Evolutionary conservation across 148 eudicot genomes (phyloP).

Genomic region (Persicaria tinctoria): DNA sequence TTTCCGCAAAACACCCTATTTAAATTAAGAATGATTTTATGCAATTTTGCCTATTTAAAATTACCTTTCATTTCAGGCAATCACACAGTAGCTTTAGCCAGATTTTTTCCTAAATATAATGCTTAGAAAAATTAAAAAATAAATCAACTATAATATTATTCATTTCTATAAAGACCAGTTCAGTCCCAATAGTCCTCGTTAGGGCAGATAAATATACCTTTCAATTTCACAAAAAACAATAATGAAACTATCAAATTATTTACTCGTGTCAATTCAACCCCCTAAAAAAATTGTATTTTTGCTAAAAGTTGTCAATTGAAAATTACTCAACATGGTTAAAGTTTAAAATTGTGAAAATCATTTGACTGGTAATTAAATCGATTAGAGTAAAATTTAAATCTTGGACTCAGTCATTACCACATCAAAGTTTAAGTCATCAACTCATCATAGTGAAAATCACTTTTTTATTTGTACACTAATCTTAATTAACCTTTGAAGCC

Average conservation of each 20-base stretch:
- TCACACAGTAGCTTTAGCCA: constrained; percentile 1
- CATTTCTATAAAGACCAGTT: background rate
- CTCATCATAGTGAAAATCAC: too few species aligned
- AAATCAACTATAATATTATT: background rate
- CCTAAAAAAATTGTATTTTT: too few species aligned
- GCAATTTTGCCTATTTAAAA: background rate
- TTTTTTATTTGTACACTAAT: too few species aligned
- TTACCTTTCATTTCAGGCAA: background rate
- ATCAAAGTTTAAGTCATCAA: too few species aligned
- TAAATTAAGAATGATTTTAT: too few species aligned
- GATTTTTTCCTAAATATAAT: background rate
- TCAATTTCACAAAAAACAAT: background rate
- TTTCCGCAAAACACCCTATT: too few species aligned
- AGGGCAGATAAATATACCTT: background rate
- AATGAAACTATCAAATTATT: background rate
- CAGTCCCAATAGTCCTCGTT: background rate
- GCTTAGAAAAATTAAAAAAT: background rate
- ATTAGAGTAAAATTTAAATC: too few species aligned
- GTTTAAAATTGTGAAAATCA: too few species aligned
- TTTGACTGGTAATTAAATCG: too few species aligned
- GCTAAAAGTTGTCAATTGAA: too few species aligned
- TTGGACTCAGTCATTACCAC: too few species aligned
- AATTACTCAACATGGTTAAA: too few species aligned
- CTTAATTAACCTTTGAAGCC: background rate
- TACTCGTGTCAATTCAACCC: background rate